Evolutionary conservation across 2,329 filamentous ascomycete genomes (phyloP).

Genomic region (Pyrenophora graminea): DNA sequence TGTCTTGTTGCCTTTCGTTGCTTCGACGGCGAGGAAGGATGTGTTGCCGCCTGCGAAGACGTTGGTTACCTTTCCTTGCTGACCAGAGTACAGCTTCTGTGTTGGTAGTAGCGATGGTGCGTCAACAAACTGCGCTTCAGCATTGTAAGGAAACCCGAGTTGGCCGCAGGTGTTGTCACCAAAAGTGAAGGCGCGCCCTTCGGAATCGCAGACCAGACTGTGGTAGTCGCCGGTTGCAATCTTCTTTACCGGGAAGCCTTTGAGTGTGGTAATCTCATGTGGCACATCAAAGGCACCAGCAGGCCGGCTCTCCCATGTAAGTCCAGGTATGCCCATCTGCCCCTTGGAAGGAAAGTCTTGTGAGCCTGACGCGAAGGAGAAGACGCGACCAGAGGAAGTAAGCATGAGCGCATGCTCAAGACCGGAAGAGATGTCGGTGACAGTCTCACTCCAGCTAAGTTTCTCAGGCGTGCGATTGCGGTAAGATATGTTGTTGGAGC

Average conservation of each 20-base stretch:
- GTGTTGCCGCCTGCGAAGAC: conserved; percentile 86
- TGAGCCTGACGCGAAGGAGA: conserved; percentile 81
- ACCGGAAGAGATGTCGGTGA: conserved; percentile 75
- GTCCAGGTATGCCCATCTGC: conserved; percentile 82
- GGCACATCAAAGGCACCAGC: conserved; percentile 77
- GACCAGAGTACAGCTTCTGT: conserved; percentile 71
- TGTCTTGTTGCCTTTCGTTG: conserved; percentile 63
- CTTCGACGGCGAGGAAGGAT: conserved; percentile 86
- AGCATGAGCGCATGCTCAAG: conserved; percentile 85
- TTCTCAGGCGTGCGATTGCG: conserved; percentile 69
- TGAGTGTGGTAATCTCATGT: conserved; percentile 75
- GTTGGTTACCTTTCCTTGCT: conserved; percentile 69
- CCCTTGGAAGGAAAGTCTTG: conserved; percentile 79
- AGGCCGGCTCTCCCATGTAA: conserved; percentile 79
- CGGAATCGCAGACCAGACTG: conserved; percentile 74
- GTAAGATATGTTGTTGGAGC: conserved; percentile 67
- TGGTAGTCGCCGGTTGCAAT: conserved; percentile 88
- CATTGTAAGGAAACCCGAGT: conserved; percentile 75
- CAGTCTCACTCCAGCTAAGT: conserved; percentile 70
- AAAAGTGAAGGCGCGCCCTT: conserved; percentile 81
- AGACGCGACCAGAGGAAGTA: conserved; percentile 82
- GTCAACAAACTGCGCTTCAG: conserved; percentile 66
- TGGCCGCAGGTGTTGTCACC: conserved; percentile 93
- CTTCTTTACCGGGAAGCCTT: conserved; percentile 70
- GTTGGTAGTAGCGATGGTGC: conserved; percentile 72